Percentiles rank a stretch among this genome's conserved stretches.
Evolutionary conservation across 176 grass and related monocot genomes (phyloP).

Genomic region (Avena eriantha): DNA sequence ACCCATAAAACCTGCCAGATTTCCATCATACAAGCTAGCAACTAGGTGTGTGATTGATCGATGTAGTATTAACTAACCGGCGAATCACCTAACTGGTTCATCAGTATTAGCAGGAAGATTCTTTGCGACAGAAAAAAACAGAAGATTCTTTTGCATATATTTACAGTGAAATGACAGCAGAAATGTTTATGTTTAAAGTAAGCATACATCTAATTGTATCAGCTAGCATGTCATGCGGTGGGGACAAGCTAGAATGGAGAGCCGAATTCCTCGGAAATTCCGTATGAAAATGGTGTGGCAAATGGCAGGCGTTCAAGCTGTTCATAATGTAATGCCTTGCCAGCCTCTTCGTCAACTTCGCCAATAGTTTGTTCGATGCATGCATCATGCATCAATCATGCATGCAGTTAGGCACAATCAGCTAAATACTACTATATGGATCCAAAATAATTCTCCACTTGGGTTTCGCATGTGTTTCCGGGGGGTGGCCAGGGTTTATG

Average conservation of each 20-base stretch:
- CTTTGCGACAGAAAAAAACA: too few species aligned
- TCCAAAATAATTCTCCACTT: neutral
- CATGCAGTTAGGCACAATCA: neutral
- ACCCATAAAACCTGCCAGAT: neutral
- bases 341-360: neutral
- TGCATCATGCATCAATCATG: slow-evolving; percentile 13
- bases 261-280: slow-evolving; percentile 21
- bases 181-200: neutral
- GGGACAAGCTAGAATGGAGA: neutral
- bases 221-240: neutral
- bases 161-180: neutral
- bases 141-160: neutral
- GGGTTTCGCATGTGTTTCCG: neutral
- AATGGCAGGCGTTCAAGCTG: slow-evolving; percentile 17
- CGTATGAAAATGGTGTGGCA: slow-evolving; percentile 35
- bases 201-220: neutral
- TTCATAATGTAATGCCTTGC: neutral
- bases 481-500: neutral
- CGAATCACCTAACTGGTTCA: slow-evolving; percentile 1
- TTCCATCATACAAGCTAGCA: neutral
- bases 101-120: neutral
- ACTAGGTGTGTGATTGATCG: neutral
- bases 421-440: neutral
- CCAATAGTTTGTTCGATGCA: neutral
- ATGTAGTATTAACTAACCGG: neutral